Base-by-base conservation (phyloP, 164 flowering plant genomes). In the Annona squamosa region DNA sequence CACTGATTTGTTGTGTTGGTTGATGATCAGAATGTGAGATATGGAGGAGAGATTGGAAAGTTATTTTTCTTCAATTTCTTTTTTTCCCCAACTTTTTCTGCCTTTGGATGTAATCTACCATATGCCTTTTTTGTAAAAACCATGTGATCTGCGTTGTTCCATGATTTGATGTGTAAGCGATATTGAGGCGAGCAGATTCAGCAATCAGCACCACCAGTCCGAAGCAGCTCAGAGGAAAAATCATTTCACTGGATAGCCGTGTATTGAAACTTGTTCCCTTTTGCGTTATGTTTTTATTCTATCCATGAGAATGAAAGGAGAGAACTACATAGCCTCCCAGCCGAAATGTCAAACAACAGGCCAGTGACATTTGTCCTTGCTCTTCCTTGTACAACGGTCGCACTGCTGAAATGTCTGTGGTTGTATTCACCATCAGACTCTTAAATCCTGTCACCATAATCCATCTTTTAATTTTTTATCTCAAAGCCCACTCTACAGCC, bases 1-100 rank as follows among this genome's bases (percentile, higher is more conserved):
- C 42, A 46, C 9, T 42, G 18, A 47, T 65, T 46, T 75, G 63
- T 68, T 70, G 71, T 78, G 77, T 72, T 65, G 68, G 69, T 72
- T 65, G 59, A 63, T 70, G 74, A 62, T 46, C 46, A n/a, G 46
- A 44, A 42, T 67, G 57, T 12, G 70, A 68, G 56, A 46, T 46
- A 7, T n/a, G 17, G 70, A n/a, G 18, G n/a, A 68, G 70, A 68
- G 70, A 45, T n/a, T 12, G 70, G 37, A 26, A 68, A 17, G 70
- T 46, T 17, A 5, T 45, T n/a, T 68, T 47, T 7, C 5, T 46
- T 43, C 18, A 4, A 4, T 48, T 48, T 48, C 52, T 48, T 48
- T 48, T 48, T 48, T 7, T 48, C 9, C 9, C 9, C 9, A 4
- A 4, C 9, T 48, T 48, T 48, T 48, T 48, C 13, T 52, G 9